Base-by-base conservation (phyloP, 495 filamentous ascomycete genomes). In the Trichoderma virens region DNA sequence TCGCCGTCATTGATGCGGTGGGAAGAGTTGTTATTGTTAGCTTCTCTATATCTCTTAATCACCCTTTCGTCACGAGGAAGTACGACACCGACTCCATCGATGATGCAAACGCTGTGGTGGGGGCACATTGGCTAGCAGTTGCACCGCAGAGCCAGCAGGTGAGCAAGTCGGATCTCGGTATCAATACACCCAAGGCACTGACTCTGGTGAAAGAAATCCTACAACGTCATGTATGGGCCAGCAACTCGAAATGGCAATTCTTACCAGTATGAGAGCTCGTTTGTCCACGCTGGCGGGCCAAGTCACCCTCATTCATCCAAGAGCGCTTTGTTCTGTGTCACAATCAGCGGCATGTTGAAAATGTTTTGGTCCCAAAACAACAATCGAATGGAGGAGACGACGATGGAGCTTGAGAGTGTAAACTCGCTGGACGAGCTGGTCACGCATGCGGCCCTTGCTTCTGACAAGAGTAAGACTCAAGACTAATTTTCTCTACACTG, bases 121-220 rank as follows among this genome's bases (percentile, higher is more conserved):
- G 92, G 5, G 82, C 90, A 73, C 87, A 88, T 75, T 96, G 92
- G 92, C 75, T 96, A 54, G 87, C 85, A 69, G 72, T 82, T n/a
- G 51, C 51, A 3, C 51, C 51, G 5, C 23, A 5, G 14, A 56
- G 30, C 30, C 51, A 56, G 11, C 51, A 56, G 25, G 51, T 56
- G 51, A 56, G 51, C 3, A 56, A 23, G 6, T 18, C 27, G 2
- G 2, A 23, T 5, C 9, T 9, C 20, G 20, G 20, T 20, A 6
- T 6, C 20, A 14, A 30, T 11, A 16, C 16, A 30, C 16, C 2
- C 13, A 2, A 30, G 20, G 51, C 13, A 30, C 27, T 56, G 51
- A 56, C 23, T 56, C 11, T 56, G 6, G 25, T 35, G 70, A 66
- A 56, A 56, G 51, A 56, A 56, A 56, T 25, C 51, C 13, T 71